Evolutionary conservation across 2,329 filamentous ascomycete species (phyloP).

Genomic region (Epichloe glyceriae): DNA sequence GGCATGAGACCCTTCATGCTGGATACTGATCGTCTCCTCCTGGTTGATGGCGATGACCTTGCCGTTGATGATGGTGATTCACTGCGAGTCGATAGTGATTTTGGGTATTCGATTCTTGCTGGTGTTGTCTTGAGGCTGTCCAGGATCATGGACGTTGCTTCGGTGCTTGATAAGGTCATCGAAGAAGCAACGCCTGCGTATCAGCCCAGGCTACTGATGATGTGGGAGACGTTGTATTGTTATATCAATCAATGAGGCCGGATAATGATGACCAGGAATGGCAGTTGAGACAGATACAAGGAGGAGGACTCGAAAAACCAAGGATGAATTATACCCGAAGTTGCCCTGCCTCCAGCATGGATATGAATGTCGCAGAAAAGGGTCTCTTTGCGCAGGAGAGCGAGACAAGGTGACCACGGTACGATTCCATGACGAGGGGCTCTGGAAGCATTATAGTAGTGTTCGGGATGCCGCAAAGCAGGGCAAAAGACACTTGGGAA

Average conservation of each 20-base stretch:
- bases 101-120: neutral
- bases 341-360: neutral
- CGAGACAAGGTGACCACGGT: constrained; percentile 5
- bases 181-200: constrained; percentile 2
- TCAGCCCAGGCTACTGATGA: constrained; percentile 4
- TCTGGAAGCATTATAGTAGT: constrained; percentile 5
- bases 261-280: neutral
- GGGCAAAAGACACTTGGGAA: constrained; percentile 2
- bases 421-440: constrained; percentile 4
- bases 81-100: constrained; percentile 1
- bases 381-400: neutral
- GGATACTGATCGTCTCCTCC: constrained; percentile 22
- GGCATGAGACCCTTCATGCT: constrained; percentile 27
- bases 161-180: constrained; percentile 3
- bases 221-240: constrained; percentile 4
- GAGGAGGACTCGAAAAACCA: neutral
- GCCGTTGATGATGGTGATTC: constrained; percentile 6
- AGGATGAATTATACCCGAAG: neutral
- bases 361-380: constrained; percentile 4
- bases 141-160: constrained; percentile 5
- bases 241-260: neutral
- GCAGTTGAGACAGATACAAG: neutral
- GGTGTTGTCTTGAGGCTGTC: neutral
- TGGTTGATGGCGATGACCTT: constrained; percentile 10
- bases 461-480: constrained; percentile 2